Evolutionary conservation across 1,284 basidiomycete genomes (phyloP), one percentile per base, ranked within the genome.

Genomic region (Erythrobasidium hasegawianum): DNA sequence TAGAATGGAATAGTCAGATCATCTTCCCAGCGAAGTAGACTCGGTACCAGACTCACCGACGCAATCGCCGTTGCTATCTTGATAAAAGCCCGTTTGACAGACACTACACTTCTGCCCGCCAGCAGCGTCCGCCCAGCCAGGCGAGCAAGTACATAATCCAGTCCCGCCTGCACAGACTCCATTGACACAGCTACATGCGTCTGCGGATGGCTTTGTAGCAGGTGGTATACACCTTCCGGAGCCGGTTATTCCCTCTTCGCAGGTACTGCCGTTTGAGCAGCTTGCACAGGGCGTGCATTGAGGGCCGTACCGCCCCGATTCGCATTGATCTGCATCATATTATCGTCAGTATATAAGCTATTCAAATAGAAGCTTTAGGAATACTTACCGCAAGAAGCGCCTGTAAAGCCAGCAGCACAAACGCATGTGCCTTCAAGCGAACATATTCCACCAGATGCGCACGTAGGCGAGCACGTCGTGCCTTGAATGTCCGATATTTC

Each of bases 191-290:
- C 87, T 86, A 77, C 89, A 91, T 2, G 80, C 82, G 56, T 67
- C 45, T 10, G 65, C 56, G 5, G 65, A 64, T 24, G 64, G 29
- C 10, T 29, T 54, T 2, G 33, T 18, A 1, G 50, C 16, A 1
- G 82, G 75, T 11, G 78, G 76, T 66, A 88, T 80, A 74, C 89
- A 91, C 57, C 79, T 79, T 0, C 89, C 89, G 0, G 83, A 82
- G 0, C 89, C 88, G 0, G 84, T 82, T 47, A 87, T 85, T 7
- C 89, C 89, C 27, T 88, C 84, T 70, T 89, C 86, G 74, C 89
- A 91, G 14, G 81, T 78, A 22, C 16, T 29, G 14, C 61, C 57
- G 1, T 50, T 20, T 0, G 78, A 71, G 75, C 89, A 90, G 1
- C 79, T 75, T 1, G 87, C 85, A 72, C 89, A 91, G 7, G 84